These are phyloP conservation scores for Penicillium sp. DNA, from an alignment of 2,329 filamentous ascomycete species.

Conservation along the genomic window DNA sequence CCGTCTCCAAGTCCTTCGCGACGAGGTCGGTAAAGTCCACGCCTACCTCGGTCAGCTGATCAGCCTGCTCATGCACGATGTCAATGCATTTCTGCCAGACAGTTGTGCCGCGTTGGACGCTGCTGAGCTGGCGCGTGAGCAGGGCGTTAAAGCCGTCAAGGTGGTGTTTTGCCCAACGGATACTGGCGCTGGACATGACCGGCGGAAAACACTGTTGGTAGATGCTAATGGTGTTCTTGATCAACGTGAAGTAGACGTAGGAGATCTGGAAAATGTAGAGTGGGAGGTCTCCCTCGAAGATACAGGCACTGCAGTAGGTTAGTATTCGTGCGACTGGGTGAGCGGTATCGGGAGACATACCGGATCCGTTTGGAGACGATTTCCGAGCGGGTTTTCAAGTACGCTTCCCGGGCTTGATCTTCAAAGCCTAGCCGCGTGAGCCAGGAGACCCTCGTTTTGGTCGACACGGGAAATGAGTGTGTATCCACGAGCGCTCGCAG, in stretches of 20 bases:
- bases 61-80: constrained; percentile 69
- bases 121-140: constrained; percentile 74
- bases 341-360: constrained; percentile 48
- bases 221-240: constrained; percentile 83
- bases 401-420: constrained; percentile 77
- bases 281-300: constrained; percentile 87
- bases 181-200: constrained; percentile 81
- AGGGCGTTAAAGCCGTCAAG: constrained; percentile 83
- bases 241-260: constrained; percentile 89
- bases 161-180: constrained; percentile 96
- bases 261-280: constrained; percentile 92
- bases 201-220: constrained; percentile 81
- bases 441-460: constrained; percentile 74
- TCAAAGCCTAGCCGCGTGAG: constrained; percentile 80
- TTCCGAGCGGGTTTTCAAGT: constrained; percentile 67
- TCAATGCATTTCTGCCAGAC: constrained; percentile 78
- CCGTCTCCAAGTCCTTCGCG: too few species aligned
- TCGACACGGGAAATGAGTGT: constrained; percentile 66
- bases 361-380: constrained; percentile 74
- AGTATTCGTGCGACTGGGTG: too few species aligned
- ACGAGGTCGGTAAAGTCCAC: constrained; percentile 81
- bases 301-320: constrained; percentile 61
- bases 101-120: constrained; percentile 64
- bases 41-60: constrained; percentile 71
- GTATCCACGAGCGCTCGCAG: constrained; percentile 68